Evolutionary conservation across 306 rosid genomes (phyloP).

Genomic region (Mucuna pruriens): DNA sequence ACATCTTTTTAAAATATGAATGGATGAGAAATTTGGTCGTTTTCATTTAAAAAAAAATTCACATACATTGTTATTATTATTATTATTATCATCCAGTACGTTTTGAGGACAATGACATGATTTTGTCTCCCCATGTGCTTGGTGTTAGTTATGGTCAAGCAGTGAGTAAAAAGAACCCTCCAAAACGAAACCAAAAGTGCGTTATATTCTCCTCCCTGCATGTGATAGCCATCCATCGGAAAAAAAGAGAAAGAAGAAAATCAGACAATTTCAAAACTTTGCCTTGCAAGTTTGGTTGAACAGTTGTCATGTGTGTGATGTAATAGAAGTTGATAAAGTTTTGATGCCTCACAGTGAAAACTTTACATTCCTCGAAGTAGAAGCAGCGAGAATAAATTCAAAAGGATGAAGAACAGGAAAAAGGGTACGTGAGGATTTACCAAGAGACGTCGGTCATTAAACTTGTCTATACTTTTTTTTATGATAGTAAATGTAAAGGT

Average conservation of each 20-base stretch:
- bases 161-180: conserved; percentile 50
- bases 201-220: conserved; percentile 46
- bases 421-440: conserved; percentile 35
- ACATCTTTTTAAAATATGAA: conserved; percentile 41
- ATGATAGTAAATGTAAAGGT: conserved; percentile 45
- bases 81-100: conserved; percentile 17
- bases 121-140: conserved; percentile 55
- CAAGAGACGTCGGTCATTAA: conserved; percentile 33
- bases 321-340: conserved; percentile 39
- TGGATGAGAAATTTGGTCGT: conserved; percentile 47
- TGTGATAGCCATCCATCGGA: conserved; percentile 49
- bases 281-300: conserved; percentile 17
- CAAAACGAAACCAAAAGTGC: conserved; percentile 45
- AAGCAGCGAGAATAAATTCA: conserved; percentile 60
- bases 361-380: conserved; percentile 30
- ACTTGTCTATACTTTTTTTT: conserved; percentile 34
- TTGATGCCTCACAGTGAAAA: conserved; percentile 41
- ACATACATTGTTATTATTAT: conserved; percentile 1
- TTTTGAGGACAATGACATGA: conserved; percentile 49
- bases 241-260: conserved; percentile 20
- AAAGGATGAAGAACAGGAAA: conserved; percentile 47
- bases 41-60: not conserved
- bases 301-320: conserved; percentile 26
- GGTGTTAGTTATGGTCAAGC: conserved; percentile 46
- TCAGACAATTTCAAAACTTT: conserved; percentile 5